These are phyloP conservation scores for Chaetomiaceae sp. DNA, from an alignment of 2,329 filamentous ascomycete genomes.

Conservation along the genomic window DNA sequence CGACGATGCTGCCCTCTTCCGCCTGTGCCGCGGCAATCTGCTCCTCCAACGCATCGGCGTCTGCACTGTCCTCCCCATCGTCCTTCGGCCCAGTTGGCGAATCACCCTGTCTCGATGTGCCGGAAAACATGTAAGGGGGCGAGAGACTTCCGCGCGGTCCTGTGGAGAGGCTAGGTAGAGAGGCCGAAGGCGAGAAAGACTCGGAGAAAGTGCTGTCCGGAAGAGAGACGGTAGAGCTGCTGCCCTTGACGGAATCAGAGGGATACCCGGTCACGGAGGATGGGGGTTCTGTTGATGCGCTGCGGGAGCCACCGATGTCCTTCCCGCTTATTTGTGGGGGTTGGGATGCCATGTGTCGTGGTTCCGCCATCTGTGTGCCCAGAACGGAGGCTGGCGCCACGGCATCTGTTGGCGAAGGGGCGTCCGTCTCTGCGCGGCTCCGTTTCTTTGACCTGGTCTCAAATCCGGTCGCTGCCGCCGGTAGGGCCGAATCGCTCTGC, in stretches of 20 bases:
- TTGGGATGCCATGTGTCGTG: neutral
- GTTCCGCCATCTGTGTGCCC: neutral
- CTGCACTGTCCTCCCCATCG: slow-evolving; percentile 11
- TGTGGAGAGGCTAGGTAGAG: slow-evolving; percentile 1
- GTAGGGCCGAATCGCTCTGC: neutral
- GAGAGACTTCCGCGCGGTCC: slow-evolving; percentile 9
- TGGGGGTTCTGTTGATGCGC: slow-evolving; percentile 3
- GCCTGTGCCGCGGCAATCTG: slow-evolving; percentile 27
- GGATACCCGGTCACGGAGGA: neutral
- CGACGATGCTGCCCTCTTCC: slow-evolving; percentile 28
- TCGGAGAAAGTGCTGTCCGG: slow-evolving; percentile 8
- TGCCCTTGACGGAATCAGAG: slow-evolving; percentile 7
- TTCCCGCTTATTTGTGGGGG: neutral
- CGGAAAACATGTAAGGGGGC: slow-evolving; percentile 11
- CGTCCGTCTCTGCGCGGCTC: slow-evolving; percentile 10
- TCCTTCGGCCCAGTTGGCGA: neutral
- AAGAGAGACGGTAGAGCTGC: slow-evolving; percentile 5
- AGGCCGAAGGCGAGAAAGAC: slow-evolving; percentile 1
- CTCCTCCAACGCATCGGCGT: slow-evolving; percentile 18
- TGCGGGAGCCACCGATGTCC: neutral
- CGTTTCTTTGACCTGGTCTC: slow-evolving; percentile 12
- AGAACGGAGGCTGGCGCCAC: neutral
- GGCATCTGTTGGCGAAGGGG: slow-evolving; percentile 1
- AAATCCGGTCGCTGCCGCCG: neutral
- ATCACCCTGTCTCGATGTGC: neutral